A percentile compares a stretch with the other conserved stretches of the same genome.
phyloP scores from a whole-genome alignment of 371 early-diverging fungal genomes.

The Mortierella sp. region DNA sequence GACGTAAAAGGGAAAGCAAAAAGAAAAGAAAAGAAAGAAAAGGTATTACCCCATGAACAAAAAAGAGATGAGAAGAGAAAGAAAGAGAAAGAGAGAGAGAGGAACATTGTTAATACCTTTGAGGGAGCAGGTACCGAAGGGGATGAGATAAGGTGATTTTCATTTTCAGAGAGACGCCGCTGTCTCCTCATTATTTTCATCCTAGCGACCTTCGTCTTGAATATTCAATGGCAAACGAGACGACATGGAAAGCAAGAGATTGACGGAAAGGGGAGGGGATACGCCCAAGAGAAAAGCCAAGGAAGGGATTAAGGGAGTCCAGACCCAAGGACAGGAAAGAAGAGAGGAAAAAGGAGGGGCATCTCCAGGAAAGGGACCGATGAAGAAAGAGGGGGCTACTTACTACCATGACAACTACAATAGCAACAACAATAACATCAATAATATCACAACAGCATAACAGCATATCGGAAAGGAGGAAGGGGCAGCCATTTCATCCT shows the following conservation, averaged over 20 bases:
- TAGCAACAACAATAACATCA: neutral
- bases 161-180: neutral
- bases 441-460: neutral
- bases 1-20: neutral
- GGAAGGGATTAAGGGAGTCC: conserved; percentile 8
- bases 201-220: too few species aligned
- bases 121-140: neutral
- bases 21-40: neutral
- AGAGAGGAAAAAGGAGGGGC: neutral
- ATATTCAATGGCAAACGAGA: neutral
- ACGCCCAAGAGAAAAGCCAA: neutral
- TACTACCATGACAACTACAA: conserved; percentile 5
- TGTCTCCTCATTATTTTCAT: neutral
- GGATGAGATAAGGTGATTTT: neutral
- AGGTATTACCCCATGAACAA: neutral
- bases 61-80: neutral
- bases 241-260: neutral
- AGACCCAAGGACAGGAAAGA: neutral
- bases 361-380: neutral
- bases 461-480: neutral
- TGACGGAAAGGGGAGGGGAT: neutral
- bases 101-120: neutral
- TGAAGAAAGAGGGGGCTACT: neutral
- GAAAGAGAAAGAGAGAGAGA: neutral
- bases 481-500: neutral